Conservation (phyloP, 768 basidiomycete genomes). For the Coprinopsis strossmayeri region DNA sequence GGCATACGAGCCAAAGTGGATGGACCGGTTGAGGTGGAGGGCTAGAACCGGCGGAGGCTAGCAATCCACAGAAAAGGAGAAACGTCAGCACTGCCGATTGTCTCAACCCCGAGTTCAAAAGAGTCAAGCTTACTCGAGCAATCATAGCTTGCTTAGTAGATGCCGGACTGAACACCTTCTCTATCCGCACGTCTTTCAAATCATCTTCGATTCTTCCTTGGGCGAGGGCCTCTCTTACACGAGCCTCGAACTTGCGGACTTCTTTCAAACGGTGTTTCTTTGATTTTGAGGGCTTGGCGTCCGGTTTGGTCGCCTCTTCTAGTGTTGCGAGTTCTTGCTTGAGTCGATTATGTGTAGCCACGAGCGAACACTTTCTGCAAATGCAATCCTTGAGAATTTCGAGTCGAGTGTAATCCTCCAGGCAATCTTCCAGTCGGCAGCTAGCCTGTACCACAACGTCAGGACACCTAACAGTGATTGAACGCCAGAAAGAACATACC, state of each 20-base stretch:
- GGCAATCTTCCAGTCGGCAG: conserved; percentile 74
- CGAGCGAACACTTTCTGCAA: conserved; percentile 86
- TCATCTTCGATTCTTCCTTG: conserved; percentile 81
- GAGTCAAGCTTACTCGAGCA: conserved; percentile 56
- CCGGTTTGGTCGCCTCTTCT: conserved; percentile 32
- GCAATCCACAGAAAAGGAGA: not conserved
- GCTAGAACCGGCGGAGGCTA: conserved; percentile 86
- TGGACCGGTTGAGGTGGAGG: conserved; percentile 88
- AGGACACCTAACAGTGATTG: not conserved
- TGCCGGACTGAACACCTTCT: conserved; percentile 65
- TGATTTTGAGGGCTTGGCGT: conserved; percentile 49
- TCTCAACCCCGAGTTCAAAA: conserved; percentile 1
- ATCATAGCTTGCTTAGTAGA: conserved; percentile 92
- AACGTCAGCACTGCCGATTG: no score
- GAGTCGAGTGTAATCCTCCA: conserved; percentile 83
- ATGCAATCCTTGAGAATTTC: conserved; percentile 89
- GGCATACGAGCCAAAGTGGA: conserved; percentile 69
- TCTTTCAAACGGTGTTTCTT: conserved; percentile 76
- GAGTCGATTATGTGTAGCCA: conserved; percentile 66
- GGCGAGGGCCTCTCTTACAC: conserved; percentile 57
- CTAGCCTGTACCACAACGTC: conserved; percentile 33
- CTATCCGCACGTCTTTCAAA: conserved; percentile 70
- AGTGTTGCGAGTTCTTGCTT: conserved; percentile 56
- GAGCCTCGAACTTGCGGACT: conserved; percentile 54
- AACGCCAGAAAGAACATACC: conserved; percentile 34